Base-by-base conservation (phyloP, 306 rosid genomes). In the Pterocarpus macrocarpus region DNA sequence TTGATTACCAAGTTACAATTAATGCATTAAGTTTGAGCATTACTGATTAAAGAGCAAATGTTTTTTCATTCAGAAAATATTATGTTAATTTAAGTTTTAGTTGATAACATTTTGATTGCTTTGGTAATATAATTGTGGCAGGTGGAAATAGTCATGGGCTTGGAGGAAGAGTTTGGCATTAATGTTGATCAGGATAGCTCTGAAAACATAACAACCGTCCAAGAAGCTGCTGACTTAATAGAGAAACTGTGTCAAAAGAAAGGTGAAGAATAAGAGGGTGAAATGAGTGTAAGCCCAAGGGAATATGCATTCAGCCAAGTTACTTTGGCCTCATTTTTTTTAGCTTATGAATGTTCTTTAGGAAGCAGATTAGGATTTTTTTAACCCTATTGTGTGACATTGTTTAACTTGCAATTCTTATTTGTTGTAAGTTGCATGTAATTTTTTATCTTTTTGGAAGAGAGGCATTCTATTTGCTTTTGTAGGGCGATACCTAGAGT, bases 131-230 rank as follows among this genome's bases (percentile, higher is more conserved):
- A 6, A 38, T 38, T 38, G 63, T 45, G 53, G 79, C 80, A 86
- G 91, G 91, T 88, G 64, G 91, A 88, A 71, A 88, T 88, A 86
- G 90, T 84, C 34, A 88, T 88, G 91, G 58, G 77, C 47, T 88
- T 88, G 79, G 91, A 88, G 69, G 91, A 88, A 71, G 81, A 61
- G 61, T 88, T 86, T 79, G 82, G 5, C 15, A 85, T 88, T 4
- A 75, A 3, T 55, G 80, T 88, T 69, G 86, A 86, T 65, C 86
- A 88, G 33, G 90, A 88, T 33, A 80, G 49, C 7, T 45, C 86
- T 8, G 83, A 86, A 44, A 84, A 66, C 85, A 88, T 88, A 53
- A 69, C 91, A 61, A 88, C 88, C 0, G 82, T 88, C 71, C 85
- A 81, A 79, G 86, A 88, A 75, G 91, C 88, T 0, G 91, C 91